Conservation (phyloP, 805 yeast genomes). For the Candida ficus region DNA sequence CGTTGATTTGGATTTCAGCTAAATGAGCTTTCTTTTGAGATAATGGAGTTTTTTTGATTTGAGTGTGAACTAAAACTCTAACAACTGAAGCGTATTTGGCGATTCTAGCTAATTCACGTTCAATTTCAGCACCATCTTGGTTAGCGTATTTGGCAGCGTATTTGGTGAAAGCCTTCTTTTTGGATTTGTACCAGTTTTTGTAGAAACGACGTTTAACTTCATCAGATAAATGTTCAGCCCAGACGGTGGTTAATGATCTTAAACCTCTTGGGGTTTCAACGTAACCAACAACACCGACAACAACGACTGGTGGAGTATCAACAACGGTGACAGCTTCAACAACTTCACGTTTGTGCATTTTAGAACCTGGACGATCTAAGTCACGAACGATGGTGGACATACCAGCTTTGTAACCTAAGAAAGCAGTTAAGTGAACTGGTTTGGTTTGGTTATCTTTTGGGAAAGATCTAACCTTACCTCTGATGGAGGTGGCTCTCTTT, state of each 20-base stretch:
- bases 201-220: constrained; percentile 99
- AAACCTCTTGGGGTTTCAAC: constrained; percentile 99
- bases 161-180: constrained; percentile 99
- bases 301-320: constrained; percentile 98
- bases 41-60: constrained; percentile 98
- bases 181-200: constrained; percentile 99
- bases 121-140: constrained; percentile 80
- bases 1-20: constrained; percentile 99
- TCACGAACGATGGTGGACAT: constrained; percentile 99
- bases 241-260: constrained; percentile 98
- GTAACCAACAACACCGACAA: constrained; percentile 99
- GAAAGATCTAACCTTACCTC: constrained; percentile 99
- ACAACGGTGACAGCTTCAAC: constrained; percentile 99
- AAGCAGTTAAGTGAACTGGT: constrained; percentile 98
- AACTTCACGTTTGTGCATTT: constrained; percentile 99
- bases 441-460: constrained; percentile 97
- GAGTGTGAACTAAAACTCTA: constrained; percentile 99
- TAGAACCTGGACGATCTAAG: constrained; percentile 99
- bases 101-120: constrained; percentile 97
- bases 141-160: constrained; percentile 97
- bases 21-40: constrained; percentile 99
- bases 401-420: constrained; percentile 99
- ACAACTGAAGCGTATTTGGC: constrained; percentile 97
- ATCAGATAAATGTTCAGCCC: constrained; percentile 99
- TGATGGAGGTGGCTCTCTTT: constrained; percentile 98